phyloP scores from a whole-genome alignment of 2,329 filamentous ascomycete genomes.

The Colletotrichum scovillei region DNA sequence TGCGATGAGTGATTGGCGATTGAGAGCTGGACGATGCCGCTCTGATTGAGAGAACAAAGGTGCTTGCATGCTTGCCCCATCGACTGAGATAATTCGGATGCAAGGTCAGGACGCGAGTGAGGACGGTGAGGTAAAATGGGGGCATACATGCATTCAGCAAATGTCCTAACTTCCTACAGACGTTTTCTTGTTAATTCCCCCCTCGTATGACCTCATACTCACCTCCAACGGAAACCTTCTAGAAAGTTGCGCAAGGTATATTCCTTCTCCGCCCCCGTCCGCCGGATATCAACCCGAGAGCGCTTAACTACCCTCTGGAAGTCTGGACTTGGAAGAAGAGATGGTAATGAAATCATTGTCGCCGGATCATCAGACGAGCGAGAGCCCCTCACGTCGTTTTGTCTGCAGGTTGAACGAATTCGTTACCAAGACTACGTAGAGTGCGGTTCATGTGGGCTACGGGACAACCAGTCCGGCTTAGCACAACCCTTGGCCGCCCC shows the following conservation, averaged over 20 bases:
- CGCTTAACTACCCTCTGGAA: too few relatives aligned
- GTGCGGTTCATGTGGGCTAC: not conserved
- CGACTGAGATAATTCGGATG: not conserved
- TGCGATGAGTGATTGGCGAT: not conserved
- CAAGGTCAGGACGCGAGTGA: not conserved
- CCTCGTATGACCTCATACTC: not conserved
- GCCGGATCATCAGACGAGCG: constrained; percentile 15
- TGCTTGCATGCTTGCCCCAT: too few relatives aligned
- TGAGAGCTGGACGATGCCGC: not conserved
- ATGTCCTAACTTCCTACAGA: not conserved
- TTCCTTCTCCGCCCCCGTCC: too few relatives aligned
- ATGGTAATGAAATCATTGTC: constrained; percentile 17
- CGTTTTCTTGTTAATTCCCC: not conserved
- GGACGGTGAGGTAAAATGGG: not conserved
- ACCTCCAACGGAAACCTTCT: not conserved
- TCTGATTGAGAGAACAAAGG: not conserved
- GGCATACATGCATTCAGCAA: not conserved
- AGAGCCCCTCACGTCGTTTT: constrained; percentile 1
- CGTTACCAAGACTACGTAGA: not conserved
- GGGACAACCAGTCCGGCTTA: not conserved
- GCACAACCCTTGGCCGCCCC: too few relatives aligned
- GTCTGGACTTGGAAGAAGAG: not conserved
- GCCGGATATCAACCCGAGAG: not conserved
- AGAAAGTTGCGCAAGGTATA: not conserved
- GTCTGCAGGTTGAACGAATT: constrained; percentile 6